Evolutionary conservation across 1,284 basidiomycete genomes (phyloP).

Genomic region (Fistulinella staudtii): DNA sequence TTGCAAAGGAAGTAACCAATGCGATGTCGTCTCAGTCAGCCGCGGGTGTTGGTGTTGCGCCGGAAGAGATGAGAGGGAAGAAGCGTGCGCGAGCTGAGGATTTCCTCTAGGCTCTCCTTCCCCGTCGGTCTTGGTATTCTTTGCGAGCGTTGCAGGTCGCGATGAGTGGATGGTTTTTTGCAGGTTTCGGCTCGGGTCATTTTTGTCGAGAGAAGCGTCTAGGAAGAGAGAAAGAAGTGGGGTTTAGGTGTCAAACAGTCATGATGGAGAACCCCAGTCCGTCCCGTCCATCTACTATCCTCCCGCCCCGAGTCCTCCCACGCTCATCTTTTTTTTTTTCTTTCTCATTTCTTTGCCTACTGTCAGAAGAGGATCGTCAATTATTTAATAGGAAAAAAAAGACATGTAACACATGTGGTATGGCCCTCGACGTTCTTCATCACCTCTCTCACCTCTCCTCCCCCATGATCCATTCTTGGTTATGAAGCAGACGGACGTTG

Average conservation of each 20-base stretch:
- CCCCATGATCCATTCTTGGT: conserved; percentile 7
- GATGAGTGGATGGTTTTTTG: conserved; percentile 31
- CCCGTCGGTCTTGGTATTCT: conserved; percentile 31
- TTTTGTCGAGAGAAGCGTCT: conserved; percentile 14
- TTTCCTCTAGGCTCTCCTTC: conserved; percentile 48
- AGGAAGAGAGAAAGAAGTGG: neutral
- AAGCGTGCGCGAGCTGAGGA: conserved; percentile 78
- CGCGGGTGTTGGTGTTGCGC: conserved; percentile 21
- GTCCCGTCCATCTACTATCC: conserved; percentile 30
- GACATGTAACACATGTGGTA: conserved; percentile 25
- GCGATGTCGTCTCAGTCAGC: conserved; percentile 16
- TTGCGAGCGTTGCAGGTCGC: conserved; percentile 25
- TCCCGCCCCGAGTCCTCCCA: conserved; percentile 10
- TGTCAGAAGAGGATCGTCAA: conserved; percentile 5
- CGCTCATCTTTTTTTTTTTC: conserved; percentile 25
- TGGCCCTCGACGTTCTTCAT: conserved; percentile 14
- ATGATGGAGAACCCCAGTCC: conserved; percentile 28
- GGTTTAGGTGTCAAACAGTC: conserved; percentile 1
- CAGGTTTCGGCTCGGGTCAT: conserved; percentile 28
- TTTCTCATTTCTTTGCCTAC: neutral
- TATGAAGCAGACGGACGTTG: conserved; percentile 15
- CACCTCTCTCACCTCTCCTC: conserved; percentile 20
- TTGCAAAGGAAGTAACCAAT: conserved; percentile 41
- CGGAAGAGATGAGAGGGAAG: conserved; percentile 66
- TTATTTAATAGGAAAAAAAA: conserved; percentile 1